Evolutionary conservation across 345 rosid genomes (phyloP), one percentile per base, ranked within the genome.

Genomic region (Erucastrum elatum): DNA sequence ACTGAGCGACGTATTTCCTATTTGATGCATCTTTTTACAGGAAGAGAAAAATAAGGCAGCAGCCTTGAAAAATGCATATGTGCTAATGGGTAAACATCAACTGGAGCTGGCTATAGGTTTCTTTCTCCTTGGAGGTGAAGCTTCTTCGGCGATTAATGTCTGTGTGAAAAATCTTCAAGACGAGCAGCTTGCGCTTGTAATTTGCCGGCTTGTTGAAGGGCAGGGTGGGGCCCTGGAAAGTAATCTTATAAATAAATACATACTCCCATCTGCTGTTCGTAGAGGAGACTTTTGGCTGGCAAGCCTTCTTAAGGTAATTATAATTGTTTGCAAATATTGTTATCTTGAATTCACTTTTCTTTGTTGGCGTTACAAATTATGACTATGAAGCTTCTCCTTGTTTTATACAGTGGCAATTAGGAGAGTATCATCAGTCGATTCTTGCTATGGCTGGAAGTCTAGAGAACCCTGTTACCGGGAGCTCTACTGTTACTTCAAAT

Each of bases 11-110:
- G 44, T 55, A 61, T 80, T 25, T 77, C 61, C 68, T 80, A 63
- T 58, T n/a, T 74, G 72, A 66, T 70, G 64, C 53, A 69, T 62
- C 46, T 60, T 17, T 29, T 58, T 58, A 62, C 84, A 94, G 97
- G 98, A 91, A 83, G 98, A 94, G 77, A 94, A 89, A 83, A 87
- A 91, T 75, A 94, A 88, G 85, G 89, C 96, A 49, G 98, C 97
- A 71, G 97, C 97, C 75, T 78, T 94, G 74, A 94, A 94, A 87
- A 91, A 94, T 88, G 98, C 97, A 12, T 94, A 91, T 84, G 97
- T 94, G 76, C 86, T 94, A 78, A 87, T 94, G 90, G 96, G 98
- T 53, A 89, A 89, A 78, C 98, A 94, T 83, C 97, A 94, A 72
- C 81, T 92, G 78, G 97, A 90, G 88, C 81, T 91, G 80, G 97